Evolutionary conservation across 2,329 filamentous ascomycete genomes (phyloP), one percentile per base, ranked within the genome.

Genomic region (Aspergillus carbonarius): DNA sequence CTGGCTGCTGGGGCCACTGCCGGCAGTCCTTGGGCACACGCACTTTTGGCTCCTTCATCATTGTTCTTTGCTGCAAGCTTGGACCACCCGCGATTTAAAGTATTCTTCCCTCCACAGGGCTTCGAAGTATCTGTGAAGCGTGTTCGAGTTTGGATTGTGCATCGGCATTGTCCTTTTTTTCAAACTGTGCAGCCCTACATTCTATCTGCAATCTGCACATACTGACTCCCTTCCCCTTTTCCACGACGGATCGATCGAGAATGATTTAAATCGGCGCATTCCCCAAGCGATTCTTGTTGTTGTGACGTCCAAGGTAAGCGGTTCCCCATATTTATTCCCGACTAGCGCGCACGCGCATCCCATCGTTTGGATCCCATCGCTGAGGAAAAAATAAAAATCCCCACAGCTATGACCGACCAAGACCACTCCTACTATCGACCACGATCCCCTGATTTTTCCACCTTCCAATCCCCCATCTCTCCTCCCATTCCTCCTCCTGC

Each of bases 371-470:
- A 35, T 47, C 35, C 42, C 40, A 34, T 47, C 39, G n/a, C n/a
- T 54, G 40, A 40, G 27, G n/a, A 55, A 52, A 56, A 56, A 59
- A 61, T 17, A 42, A 39, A 39, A 48, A 50, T 57, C 58, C 56
- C 61, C 62, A 60, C 66, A 76, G 71, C 70, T 65, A 78, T 78
- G 76, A 78, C 75, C 70, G 76, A 77, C 63, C 73, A 74, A 66
- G 74, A 78, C 63, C 76, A 73, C 56, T 72, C 73, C 30, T 81
- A 81, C 30, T 81, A 81, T 70, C 74, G 78, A 66, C 79, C 79
- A 61, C 74, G 74, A 68, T 81, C 79, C 46, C 80, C 80, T 66
- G 78, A 81, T 65, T 76, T 85, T 65, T 82, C 83, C 61, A 78
- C 75, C 68, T 77, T 80, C 68, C 69, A 78, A 65, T 68, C 76